phyloP scores from a whole-genome alignment of 768 basidiomycete species.

The Rhodotorula sphaerocarpa region DNA sequence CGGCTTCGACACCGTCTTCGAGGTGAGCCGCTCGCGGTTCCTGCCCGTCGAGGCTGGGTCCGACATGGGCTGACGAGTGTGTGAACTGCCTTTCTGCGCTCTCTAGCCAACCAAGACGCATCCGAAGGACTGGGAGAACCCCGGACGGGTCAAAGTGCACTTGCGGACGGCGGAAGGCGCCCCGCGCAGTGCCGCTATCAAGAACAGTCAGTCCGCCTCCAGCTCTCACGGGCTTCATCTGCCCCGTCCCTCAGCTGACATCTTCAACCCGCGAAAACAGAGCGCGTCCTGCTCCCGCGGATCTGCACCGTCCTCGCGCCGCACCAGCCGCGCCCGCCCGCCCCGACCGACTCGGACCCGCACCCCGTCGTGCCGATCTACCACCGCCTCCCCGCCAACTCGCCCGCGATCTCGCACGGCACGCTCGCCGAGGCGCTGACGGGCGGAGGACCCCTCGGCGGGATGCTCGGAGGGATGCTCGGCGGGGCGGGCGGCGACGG shows the following conservation, averaged over 20 bases:
- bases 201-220: constrained; percentile 42
- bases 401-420: constrained; percentile 37
- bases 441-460: constrained; percentile 32
- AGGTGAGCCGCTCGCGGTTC: constrained; percentile 49
- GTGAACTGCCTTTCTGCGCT: too few species aligned
- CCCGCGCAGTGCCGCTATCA: constrained; percentile 42
- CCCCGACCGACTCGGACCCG: constrained; percentile 39
- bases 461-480: constrained; percentile 36
- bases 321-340: constrained; percentile 16
- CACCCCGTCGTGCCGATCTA: constrained; percentile 33
- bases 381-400: constrained; percentile 37
- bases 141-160: constrained; percentile 84
- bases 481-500: constrained; percentile 21
- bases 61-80: too few species aligned
- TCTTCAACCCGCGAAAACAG: constrained; percentile 2
- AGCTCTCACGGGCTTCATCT: background rate
- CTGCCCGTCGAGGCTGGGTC: too few species aligned
- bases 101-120: constrained; percentile 70
- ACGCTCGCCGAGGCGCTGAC: constrained; percentile 31
- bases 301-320: constrained; percentile 28
- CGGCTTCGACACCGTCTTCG: constrained; percentile 72
- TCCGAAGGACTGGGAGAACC: constrained; percentile 97
- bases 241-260: background rate
- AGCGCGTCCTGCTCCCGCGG: constrained; percentile 23
- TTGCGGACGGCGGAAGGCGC: constrained; percentile 40